Conservation (phyloP, 2,329 filamentous ascomycete species). For the Pestalotiopsis fici region DNA sequence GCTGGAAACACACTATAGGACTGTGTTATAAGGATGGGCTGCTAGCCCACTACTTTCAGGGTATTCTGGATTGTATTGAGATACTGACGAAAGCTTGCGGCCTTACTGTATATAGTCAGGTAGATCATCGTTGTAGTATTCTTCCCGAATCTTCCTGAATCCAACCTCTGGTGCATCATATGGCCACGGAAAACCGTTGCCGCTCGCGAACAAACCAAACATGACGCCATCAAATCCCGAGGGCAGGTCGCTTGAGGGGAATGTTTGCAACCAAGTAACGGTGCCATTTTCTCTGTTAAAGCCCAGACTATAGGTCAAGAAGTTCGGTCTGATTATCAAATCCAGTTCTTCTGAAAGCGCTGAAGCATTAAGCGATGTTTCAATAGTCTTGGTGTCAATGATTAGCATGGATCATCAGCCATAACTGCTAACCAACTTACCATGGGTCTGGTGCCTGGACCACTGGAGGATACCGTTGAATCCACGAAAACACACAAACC, state of each 20-base stretch:
- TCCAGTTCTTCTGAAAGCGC: slow-evolving; percentile 11
- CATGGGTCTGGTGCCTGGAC: neutral
- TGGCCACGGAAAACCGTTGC: neutral
- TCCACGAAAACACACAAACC: slow-evolving; percentile 9
- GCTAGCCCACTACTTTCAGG: neutral
- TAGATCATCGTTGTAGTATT: neutral
- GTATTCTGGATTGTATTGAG: neutral
- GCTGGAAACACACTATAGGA: neutral
- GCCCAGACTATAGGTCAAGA: slow-evolving; percentile 21
- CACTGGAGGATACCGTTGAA: slow-evolving; percentile 3
- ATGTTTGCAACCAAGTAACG: neutral
- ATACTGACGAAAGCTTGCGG: neutral
- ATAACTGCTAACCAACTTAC: neutral
- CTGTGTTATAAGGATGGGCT: neutral
- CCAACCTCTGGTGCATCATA: neutral
- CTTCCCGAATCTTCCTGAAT: neutral
- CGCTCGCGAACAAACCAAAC: neutral
- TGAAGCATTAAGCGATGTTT: neutral
- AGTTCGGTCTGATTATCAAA: slow-evolving; percentile 23
- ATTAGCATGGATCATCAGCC: neutral
- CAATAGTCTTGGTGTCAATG: neutral
- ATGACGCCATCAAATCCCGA: neutral
- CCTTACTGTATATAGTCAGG: neutral
- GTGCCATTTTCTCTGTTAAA: slow-evolving; percentile 13
- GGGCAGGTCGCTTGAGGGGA: neutral